These are phyloP conservation scores for Hammondia hammondi DNA, from an alignment of 169 alveolate species.

Conservation along the genomic window DNA sequence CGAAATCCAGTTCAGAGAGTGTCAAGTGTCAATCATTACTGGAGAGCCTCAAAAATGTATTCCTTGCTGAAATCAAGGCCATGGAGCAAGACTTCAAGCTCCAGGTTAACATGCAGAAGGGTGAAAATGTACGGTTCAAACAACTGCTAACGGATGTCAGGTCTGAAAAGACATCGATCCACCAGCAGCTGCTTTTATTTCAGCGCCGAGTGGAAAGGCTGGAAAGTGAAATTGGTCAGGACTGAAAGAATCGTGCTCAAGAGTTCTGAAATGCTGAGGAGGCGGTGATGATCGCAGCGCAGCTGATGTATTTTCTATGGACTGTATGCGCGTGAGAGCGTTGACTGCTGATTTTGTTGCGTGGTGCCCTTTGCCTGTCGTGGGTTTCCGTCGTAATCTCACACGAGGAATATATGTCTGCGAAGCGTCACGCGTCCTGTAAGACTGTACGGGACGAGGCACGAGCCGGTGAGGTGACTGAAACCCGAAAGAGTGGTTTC, in stretches of 20 bases:
- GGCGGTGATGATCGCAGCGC: background rate
- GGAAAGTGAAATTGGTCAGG: conserved; percentile 26
- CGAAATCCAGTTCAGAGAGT: background rate
- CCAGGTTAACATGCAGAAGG: conserved; percentile 36
- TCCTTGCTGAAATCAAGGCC: conserved; percentile 12
- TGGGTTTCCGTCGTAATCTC: no score
- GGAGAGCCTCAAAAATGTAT: background rate
- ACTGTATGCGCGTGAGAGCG: no score
- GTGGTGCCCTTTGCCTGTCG: no score
- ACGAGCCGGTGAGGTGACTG: no score
- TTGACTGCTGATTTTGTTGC: no score
- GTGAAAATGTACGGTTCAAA: conserved; percentile 20
- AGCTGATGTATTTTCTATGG: background rate
- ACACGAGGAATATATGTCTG: no score
- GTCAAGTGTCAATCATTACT: background rate
- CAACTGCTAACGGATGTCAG: background rate
- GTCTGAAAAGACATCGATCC: conserved; percentile 10
- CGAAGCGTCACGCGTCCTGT: no score
- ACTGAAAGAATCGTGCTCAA: background rate
- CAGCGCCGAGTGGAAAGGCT: conserved; percentile 24
- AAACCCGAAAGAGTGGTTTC: no score
- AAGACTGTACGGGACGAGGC: no score
- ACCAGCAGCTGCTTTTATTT: conserved; percentile 19
- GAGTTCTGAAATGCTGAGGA: background rate
- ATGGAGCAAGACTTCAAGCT: conserved; percentile 38